Evolutionary conservation across 306 rosid species (phyloP).

Genomic region (Castanea crenata): DNA sequence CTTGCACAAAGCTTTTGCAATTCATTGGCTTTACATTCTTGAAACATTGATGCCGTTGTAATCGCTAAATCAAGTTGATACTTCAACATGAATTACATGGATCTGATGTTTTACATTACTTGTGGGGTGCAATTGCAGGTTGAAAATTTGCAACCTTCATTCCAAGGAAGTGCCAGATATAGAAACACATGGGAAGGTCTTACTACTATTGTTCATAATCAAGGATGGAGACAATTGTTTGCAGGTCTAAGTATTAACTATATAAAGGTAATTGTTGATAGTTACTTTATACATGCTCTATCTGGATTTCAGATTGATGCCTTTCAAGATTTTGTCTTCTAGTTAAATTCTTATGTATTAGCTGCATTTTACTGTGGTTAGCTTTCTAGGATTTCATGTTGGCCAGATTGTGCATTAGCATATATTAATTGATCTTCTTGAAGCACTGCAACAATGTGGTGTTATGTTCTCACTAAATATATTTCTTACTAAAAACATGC

Average conservation of each 20-base stretch:
- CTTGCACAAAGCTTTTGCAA: background rate
- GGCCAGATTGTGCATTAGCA: background rate
- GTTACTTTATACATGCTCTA: background rate
- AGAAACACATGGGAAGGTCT: constrained; percentile 69
- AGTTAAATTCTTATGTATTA: background rate
- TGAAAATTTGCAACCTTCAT: constrained; percentile 51
- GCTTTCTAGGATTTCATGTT: background rate
- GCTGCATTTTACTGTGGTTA: too few relatives aligned
- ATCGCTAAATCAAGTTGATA: background rate
- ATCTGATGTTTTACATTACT: constrained; percentile 20
- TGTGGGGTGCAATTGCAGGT: constrained; percentile 52
- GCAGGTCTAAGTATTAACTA: constrained; percentile 93
- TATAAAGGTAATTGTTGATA: constrained; percentile 65
- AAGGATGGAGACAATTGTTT: constrained; percentile 91
- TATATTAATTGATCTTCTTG: background rate
- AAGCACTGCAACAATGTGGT: background rate
- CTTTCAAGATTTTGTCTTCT: background rate
- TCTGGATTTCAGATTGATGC: background rate
- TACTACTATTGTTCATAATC: constrained; percentile 54
- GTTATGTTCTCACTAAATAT: background rate
- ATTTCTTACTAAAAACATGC: background rate
- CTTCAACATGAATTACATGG: background rate
- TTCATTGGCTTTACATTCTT: background rate
- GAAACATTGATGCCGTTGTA: background rate
- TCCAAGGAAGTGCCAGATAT: constrained; percentile 48